These are phyloP conservation scores for Bretschneidera sinensis DNA, from an alignment of 345 rosid genomes.

Conservation along the genomic window DNA sequence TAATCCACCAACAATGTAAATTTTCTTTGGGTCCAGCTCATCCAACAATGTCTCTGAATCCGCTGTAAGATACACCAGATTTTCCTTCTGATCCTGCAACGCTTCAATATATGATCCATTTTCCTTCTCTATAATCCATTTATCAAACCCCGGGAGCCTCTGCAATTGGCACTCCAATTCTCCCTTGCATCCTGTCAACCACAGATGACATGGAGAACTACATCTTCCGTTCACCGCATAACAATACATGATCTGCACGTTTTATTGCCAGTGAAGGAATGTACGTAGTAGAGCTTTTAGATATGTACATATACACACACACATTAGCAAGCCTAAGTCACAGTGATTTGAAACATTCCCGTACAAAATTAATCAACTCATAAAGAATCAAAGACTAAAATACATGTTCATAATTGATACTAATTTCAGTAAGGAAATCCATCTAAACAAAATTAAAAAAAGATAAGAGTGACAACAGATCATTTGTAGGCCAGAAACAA, in stretches of 20 bases:
- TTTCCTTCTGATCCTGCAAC: conserved; percentile 55
- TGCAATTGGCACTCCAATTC: conserved; percentile 64
- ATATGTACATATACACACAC: too few species aligned
- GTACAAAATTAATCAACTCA: too few species aligned
- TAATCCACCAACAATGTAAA: conserved; percentile 80
- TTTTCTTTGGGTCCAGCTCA: conserved; percentile 50
- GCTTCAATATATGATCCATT: conserved; percentile 60
- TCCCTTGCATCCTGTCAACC: conserved; percentile 82
- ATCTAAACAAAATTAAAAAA: too few species aligned
- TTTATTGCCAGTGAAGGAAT: conserved; percentile 5
- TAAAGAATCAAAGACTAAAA: too few species aligned
- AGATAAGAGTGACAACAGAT: too few species aligned
- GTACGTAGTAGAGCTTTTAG: neutral
- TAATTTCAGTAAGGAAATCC: too few species aligned
- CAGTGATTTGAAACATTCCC: too few species aligned
- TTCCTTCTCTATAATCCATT: conserved; percentile 92
- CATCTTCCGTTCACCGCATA: conserved; percentile 81
- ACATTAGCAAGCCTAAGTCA: too few species aligned
- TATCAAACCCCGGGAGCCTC: conserved; percentile 79
- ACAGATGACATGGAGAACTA: conserved; percentile 56
- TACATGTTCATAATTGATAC: too few species aligned
- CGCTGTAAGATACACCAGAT: conserved; percentile 83
- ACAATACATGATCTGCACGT: conserved; percentile 79
- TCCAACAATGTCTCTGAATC: conserved; percentile 73
- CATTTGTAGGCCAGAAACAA: too few species aligned